Evolutionary conservation across 2,329 filamentous ascomycete species (phyloP), one percentile per base, ranked within the genome.

Genomic region (Camillea tinctor): DNA sequence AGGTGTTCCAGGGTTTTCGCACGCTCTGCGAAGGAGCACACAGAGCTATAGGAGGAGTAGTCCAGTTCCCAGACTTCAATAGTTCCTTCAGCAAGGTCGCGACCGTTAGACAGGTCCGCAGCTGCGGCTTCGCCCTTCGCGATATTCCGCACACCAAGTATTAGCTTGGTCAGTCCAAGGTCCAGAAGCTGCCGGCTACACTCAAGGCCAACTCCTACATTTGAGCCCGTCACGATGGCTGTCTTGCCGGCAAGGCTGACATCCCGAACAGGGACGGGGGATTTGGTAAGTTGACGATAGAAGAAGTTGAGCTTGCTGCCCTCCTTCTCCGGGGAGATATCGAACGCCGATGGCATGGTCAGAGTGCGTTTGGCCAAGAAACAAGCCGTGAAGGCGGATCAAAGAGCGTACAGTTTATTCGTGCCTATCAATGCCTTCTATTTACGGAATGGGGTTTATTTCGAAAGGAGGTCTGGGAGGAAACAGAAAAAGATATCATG

Each of bases 61-160:
- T 79, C 76, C n/a, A 79, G 60, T 20, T 64, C 15, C 74, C 75
- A 79, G 1, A 79, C 73, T 54, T 76, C 72, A 30, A 77, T 70
- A 15, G 51, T 66, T 20, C 68, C 64, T 15, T 64, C 60, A 4
- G 64, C 59, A n/a, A 67, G 62, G 36, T 60, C 50, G 22, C 60
- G 59, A n/a, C 60, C 67, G 26, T 19, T 65, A 63, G 36, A 68
- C 67, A 52, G 65, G 58, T 54, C 70, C 60, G 26, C 50, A 3
- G 30, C 24, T 3, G 64, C 61, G 3, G 24, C n/a, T 13, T 44
- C 57, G 20, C 66, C 66, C 71, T 70, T 75, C 1, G 57, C 23
- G 9, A 61, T 55, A 17, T 68, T 71, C 1, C 76, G 75, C 4
- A 76, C 73, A 11, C 73, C 75, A 26, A 78, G 65, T 56, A 78